Conservation (phyloP, 352 stramenopile species). For the Globisporangium mamillatum region DNA sequence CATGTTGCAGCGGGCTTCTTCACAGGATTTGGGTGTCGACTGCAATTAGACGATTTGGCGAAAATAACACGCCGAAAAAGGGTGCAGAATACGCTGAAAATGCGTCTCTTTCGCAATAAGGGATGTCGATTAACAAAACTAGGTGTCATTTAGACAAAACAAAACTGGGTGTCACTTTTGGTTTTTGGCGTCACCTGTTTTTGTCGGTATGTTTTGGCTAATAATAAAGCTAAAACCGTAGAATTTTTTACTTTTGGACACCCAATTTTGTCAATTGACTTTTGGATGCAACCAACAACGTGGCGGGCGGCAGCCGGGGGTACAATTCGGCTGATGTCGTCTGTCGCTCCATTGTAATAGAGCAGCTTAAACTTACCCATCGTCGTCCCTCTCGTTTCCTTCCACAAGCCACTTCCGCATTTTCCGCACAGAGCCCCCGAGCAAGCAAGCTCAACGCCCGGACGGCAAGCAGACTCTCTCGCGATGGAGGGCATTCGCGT, state of each 20-base stretch:
- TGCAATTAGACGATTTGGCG: too few relatives aligned
- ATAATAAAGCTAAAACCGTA: too few relatives aligned
- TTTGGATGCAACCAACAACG: background rate
- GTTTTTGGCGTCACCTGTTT: too few relatives aligned
- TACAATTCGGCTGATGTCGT: background rate
- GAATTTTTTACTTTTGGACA: background rate
- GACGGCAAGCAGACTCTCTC: background rate
- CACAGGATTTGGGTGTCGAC: too few relatives aligned
- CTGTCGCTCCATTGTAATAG: background rate
- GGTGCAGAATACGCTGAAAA: too few relatives aligned
- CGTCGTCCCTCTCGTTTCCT: background rate
- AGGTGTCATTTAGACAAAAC: too few relatives aligned
- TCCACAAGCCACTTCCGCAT: slow-evolving; percentile 5
- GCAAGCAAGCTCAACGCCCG: background rate
- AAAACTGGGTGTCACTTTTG: too few relatives aligned
- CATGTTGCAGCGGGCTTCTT: too few relatives aligned
- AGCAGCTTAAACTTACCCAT: background rate
- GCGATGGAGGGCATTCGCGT: slow-evolving; percentile 82
- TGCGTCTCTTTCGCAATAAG: too few relatives aligned
- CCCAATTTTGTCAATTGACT: background rate
- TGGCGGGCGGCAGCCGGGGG: background rate
- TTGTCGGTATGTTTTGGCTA: too few relatives aligned
- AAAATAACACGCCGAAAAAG: too few relatives aligned
- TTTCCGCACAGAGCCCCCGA: background rate
- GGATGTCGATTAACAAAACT: too few relatives aligned